phyloP scores from a whole-genome alignment of 2,329 filamentous ascomycete genomes.

The Botrytis porri region DNA sequence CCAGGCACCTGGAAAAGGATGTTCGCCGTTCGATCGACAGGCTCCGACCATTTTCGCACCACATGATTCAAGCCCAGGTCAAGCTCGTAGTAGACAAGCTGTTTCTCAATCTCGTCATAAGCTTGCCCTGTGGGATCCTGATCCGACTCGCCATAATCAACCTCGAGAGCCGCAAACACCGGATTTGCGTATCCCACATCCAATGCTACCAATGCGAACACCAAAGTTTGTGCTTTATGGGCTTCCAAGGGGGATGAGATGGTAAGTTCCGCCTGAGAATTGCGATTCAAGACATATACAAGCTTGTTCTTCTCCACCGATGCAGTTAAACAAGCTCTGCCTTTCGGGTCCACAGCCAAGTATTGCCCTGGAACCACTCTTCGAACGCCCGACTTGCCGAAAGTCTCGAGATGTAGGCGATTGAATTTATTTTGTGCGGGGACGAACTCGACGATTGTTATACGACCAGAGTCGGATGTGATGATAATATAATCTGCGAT shows the following conservation, averaged over 20 bases:
- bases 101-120: slow-evolving; percentile 78
- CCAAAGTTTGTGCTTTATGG: slow-evolving; percentile 86
- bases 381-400: slow-evolving; percentile 92
- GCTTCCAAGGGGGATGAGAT: slow-evolving; percentile 97
- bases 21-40: slow-evolving; percentile 84
- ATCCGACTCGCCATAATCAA: slow-evolving; percentile 89
- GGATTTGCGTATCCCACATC: slow-evolving; percentile 98
- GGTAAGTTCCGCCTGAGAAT: slow-evolving; percentile 88
- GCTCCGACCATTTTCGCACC: slow-evolving; percentile 92
- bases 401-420: slow-evolving; percentile 92
- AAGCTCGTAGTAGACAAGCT: slow-evolving; percentile 94
- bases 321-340: slow-evolving; percentile 89
- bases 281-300: slow-evolving; percentile 95
- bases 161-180: slow-evolving; percentile 90
- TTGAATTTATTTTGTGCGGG: slow-evolving; percentile 83
- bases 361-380: slow-evolving; percentile 95
- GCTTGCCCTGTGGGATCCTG: slow-evolving; percentile 86
- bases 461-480: slow-evolving; percentile 90
- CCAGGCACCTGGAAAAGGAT: slow-evolving; percentile 94
- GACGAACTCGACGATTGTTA: slow-evolving; percentile 90
- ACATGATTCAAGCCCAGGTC: slow-evolving; percentile 97
- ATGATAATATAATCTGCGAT: slow-evolving; percentile 88
- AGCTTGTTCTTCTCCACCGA: slow-evolving; percentile 99
- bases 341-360: slow-evolving; percentile 91
- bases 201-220: slow-evolving; percentile 81